phyloP scores from a whole-genome alignment of 768 basidiomycete species.

The Lanmaoa rubissima region DNA sequence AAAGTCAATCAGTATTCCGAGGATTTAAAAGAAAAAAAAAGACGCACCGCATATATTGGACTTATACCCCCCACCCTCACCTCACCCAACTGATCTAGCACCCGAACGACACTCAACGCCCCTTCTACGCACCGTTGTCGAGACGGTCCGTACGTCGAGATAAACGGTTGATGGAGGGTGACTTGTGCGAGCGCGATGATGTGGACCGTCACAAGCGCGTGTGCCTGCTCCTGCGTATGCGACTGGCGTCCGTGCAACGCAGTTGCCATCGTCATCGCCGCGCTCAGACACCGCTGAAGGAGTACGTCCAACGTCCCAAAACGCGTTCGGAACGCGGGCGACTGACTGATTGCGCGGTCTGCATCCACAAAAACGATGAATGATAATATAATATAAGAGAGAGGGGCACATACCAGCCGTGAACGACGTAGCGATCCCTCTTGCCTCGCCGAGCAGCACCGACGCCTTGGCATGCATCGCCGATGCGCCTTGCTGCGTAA shows the following conservation, averaged over 20 bases:
- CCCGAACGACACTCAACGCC: slow-evolving; percentile 12
- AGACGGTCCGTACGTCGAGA: slow-evolving; percentile 11
- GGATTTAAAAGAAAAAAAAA: neutral
- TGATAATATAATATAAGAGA: neutral
- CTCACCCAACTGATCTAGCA: slow-evolving; percentile 15
- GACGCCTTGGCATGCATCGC: slow-evolving; percentile 30
- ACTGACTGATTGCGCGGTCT: slow-evolving; percentile 45
- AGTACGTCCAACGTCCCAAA: slow-evolving; percentile 47
- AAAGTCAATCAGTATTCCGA: neutral
- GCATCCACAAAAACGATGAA: neutral
- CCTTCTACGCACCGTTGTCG: slow-evolving; percentile 16
- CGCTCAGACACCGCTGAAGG: slow-evolving; percentile 34
- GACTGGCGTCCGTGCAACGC: neutral
- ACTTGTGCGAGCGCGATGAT: slow-evolving; percentile 26
- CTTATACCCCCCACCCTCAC: slow-evolving; percentile 5
- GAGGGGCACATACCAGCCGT: slow-evolving; percentile 24
- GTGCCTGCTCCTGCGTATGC: neutral
- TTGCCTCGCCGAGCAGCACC: slow-evolving; percentile 37
- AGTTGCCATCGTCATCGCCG: slow-evolving; percentile 7
- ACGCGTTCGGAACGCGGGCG: slow-evolving; percentile 40
- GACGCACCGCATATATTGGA: slow-evolving; percentile 19
- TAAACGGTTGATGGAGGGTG: slow-evolving; percentile 23
- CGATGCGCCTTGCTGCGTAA: slow-evolving; percentile 1
- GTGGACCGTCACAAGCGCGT: slow-evolving; percentile 17
- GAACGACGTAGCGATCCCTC: slow-evolving; percentile 27